These are phyloP conservation scores for Pinguiococcus pyrenoidosus DNA, from an alignment of 108 stramenopile genomes.

Conservation along the genomic window DNA sequence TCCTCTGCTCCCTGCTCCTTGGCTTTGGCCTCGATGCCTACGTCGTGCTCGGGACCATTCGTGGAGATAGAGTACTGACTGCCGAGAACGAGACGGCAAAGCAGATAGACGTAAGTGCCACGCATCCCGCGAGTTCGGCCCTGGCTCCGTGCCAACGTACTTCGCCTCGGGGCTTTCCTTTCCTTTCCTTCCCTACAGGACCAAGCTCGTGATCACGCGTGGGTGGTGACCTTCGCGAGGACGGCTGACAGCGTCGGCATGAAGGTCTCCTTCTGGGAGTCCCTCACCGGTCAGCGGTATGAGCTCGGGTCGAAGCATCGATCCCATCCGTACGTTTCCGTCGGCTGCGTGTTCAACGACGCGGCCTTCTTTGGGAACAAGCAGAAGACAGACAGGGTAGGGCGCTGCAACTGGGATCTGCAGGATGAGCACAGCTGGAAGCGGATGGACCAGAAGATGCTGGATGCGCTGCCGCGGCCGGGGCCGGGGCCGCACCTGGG, in stretches of 20 bases:
- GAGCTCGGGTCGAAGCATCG: neutral
- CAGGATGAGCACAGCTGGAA: constrained; percentile 4
- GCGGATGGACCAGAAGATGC: constrained; percentile 5
- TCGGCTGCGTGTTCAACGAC: constrained; percentile 22
- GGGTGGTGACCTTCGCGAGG: constrained; percentile 3
- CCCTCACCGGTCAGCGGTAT: constrained; percentile 12
- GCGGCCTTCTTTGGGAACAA: constrained; percentile 8
- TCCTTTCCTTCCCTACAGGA: too few relatives aligned
- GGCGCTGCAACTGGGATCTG: neutral
- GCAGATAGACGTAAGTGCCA: too few relatives aligned
- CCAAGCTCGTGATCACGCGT: neutral
- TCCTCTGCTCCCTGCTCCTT: constrained; percentile 21
- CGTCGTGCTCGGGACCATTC: constrained; percentile 15
- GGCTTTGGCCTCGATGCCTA: constrained; percentile 28
- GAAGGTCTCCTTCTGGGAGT: neutral
- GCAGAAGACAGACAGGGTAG: neutral
- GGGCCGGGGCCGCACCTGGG: neutral
- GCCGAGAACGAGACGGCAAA: too few relatives aligned
- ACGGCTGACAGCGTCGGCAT: neutral
- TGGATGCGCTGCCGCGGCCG: constrained; percentile 2
- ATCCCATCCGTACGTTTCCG: neutral
- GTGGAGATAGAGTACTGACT: too few relatives aligned
- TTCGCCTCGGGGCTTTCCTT: too few relatives aligned
- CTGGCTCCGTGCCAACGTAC: too few relatives aligned
- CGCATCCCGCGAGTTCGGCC: too few relatives aligned